Conservation (phyloP, 352 stramenopile genomes). For the Phytophthora nicotianae region DNA sequence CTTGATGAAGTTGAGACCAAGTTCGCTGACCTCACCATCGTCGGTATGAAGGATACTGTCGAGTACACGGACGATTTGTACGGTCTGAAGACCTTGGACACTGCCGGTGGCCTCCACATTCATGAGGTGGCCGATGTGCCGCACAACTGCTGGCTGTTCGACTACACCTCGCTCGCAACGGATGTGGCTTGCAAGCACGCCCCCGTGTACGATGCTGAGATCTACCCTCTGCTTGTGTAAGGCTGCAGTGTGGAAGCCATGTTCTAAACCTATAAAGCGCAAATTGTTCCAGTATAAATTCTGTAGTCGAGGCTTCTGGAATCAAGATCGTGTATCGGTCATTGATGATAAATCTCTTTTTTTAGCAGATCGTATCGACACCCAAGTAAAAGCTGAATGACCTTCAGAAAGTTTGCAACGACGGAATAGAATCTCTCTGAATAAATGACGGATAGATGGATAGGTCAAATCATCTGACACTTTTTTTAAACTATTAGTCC, state of each 20-base stretch:
- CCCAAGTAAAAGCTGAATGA: too few species aligned
- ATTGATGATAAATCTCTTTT: neutral
- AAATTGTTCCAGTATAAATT: conserved; percentile 28
- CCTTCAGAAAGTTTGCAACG: too few species aligned
- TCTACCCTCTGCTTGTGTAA: conserved; percentile 43
- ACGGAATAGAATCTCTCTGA: too few species aligned
- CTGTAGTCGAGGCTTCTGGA: conserved; percentile 4
- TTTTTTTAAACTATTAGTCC: too few species aligned
- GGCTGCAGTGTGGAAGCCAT: neutral
- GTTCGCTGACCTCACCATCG: conserved; percentile 35
- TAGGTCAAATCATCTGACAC: too few species aligned
- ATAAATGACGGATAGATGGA: too few species aligned
- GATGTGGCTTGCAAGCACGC: conserved; percentile 26
- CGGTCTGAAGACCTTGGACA: conserved; percentile 44
- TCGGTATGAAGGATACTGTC: conserved; percentile 37
- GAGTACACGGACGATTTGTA: conserved; percentile 48
- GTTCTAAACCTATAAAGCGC: conserved; percentile 8
- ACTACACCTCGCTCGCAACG: conserved; percentile 39
- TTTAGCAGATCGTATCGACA: too few species aligned
- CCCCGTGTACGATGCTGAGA: conserved; percentile 32
- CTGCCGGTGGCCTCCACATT: conserved; percentile 25
- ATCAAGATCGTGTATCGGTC: neutral
- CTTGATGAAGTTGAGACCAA: conserved; percentile 39
- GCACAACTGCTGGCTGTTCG: conserved; percentile 51
- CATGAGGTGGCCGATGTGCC: conserved; percentile 30